Conservation (phyloP, 164 flowering plant species). For the Sextonia rubra region DNA sequence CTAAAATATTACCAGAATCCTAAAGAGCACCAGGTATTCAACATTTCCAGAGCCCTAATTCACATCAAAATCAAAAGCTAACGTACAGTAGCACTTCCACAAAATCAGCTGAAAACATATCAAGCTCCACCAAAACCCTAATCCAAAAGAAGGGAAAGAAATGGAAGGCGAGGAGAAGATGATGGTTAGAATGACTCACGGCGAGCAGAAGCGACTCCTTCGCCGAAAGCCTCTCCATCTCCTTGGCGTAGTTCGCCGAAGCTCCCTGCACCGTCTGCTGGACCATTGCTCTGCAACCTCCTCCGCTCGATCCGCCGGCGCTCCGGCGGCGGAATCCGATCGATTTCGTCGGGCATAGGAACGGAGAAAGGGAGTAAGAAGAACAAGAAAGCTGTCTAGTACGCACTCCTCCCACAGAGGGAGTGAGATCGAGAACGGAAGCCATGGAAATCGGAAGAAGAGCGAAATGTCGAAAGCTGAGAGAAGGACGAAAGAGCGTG, state of each 20-base stretch:
- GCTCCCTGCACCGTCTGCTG: conserved; percentile 63
- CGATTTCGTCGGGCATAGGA: conserved; percentile 6
- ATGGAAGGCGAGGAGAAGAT: not conserved
- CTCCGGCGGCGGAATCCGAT: conserved; percentile 9
- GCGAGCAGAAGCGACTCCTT: conserved; percentile 90
- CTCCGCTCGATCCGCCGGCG: conserved; percentile 12
- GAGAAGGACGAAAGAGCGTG: not conserved
- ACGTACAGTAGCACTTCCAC: too few species aligned
- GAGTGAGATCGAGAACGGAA: conserved; percentile 15
- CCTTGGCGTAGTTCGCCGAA: conserved; percentile 73
- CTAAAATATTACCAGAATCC: not conserved
- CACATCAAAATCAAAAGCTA: not conserved
- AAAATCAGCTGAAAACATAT: too few species aligned
- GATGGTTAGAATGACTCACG: conserved; percentile 29
- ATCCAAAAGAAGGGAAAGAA: not conserved
- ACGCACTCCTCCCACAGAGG: conserved; percentile 20
- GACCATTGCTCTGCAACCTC: conserved; percentile 50
- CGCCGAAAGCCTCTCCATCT: conserved; percentile 91
- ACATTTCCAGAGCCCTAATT: conserved; percentile 2
- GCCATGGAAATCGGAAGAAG: conserved; percentile 29
- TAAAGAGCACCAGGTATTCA: not conserved
- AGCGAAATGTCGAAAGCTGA: not conserved
- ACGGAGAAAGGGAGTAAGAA: conserved; percentile 7
- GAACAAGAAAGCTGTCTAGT: conserved; percentile 12
- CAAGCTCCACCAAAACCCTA: too few species aligned